A percentile compares a stretch with the other conserved stretches of the same genome.
Evolutionary conservation across 192 early-diverging fungal genomes (phyloP).

Genomic region (Dispira simplex): DNA sequence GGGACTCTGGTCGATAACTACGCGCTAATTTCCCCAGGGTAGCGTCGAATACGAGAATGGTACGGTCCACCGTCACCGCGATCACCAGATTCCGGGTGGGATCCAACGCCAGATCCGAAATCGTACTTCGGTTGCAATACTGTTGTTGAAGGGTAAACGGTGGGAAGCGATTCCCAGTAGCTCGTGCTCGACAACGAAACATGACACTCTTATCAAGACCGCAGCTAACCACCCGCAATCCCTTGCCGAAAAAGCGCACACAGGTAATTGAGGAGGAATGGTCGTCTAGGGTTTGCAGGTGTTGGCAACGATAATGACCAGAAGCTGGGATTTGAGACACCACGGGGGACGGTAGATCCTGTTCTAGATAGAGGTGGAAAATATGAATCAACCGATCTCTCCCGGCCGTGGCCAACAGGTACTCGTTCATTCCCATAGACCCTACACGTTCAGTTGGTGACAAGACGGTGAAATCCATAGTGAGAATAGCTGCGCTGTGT

Average conservation of each 20-base stretch:
- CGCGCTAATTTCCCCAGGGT: background rate
- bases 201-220: conserved; percentile 8
- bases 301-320: background rate
- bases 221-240: background rate
- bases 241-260: background rate
- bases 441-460: background rate
- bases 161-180: background rate
- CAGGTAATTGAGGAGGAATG: conserved; percentile 1
- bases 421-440: background rate
- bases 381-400: conserved; percentile 8
- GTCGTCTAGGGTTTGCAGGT: conserved; percentile 2
- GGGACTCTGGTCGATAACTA: background rate
- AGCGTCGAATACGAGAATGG: background rate
- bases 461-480: conserved; percentile 47
- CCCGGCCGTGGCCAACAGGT: conserved; percentile 1
- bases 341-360: background rate
- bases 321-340: background rate
- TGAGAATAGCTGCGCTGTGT: conserved; percentile 61
- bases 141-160: conserved; percentile 3
- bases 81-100: background rate
- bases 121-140: background rate
- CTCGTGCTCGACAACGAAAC: conserved; percentile 1
- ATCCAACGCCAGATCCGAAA: background rate
- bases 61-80: background rate
- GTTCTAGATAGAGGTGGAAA: background rate